Base-by-base conservation (phyloP, 208 protist genomes). In the Strigomonas culicis region DNA sequence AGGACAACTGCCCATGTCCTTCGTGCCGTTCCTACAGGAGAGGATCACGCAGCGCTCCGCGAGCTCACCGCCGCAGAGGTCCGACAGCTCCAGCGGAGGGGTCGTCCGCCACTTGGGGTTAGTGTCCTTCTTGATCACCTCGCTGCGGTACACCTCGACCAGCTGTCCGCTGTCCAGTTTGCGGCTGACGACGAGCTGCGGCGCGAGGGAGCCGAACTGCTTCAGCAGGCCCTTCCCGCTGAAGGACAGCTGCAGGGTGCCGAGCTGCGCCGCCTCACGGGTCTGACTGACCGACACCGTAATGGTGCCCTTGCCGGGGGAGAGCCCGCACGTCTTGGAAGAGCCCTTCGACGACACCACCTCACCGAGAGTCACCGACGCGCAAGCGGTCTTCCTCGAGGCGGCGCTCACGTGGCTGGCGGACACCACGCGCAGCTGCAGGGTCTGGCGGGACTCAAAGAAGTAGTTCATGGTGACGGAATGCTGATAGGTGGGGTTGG, bases 91-190 rank as follows among this genome's bases (percentile, higher is more conserved):
- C 4, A 79, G 30, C 39, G 31, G 47, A 11, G 59, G 51, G 36
- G 69, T 71, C 13, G 59, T 44, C 53, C 27, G 66, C 77, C 77
- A 83, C 62, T 72, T 59, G 41, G 73, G 77, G 53, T 76, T 71
- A 36, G 77, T 41, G 28, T 59, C 71, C 17, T 73, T 70, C 52
- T 76, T 65, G 4, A 72, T 41, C 24, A 74, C 73, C 32, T 78
- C 77, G 22, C 51, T 72, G 56, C 55, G 70, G 63, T 69, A 83
- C 17, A 73, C 44, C 28, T 50, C 32, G 0, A 25, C 13, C 24
- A 31, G 24, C 47, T 75, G 68, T 0, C 73, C 68, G 11, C 22
- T 61, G 0, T 61, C 55, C 17, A 79, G 52, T 6, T 59, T 34
- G 22, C 77, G 73, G 21, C 50, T 41, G 1, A 82, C 17, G 17